phyloP scores from a whole-genome alignment of 352 stramenopile genomes.

The Phytopythium oedochilum region DNA sequence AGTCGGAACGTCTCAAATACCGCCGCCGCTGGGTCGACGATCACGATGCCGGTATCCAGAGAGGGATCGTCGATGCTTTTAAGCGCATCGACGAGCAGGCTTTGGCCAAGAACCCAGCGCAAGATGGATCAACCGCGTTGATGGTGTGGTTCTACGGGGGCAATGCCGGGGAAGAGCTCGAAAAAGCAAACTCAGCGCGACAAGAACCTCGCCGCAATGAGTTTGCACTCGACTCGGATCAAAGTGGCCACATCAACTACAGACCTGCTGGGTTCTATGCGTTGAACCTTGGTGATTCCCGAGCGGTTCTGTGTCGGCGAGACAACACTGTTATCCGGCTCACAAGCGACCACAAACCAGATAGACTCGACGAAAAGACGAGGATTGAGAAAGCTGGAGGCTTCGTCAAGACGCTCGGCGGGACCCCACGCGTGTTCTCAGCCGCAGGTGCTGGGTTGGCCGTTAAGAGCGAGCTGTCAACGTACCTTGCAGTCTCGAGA shows the following conservation, averaged over 20 bases:
- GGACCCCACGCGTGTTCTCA: slow-evolving; percentile 51
- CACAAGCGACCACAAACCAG: slow-evolving; percentile 56
- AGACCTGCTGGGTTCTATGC: slow-evolving; percentile 27
- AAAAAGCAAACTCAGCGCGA: neutral
- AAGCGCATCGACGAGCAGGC: slow-evolving; percentile 33
- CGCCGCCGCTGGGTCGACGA: slow-evolving; percentile 19
- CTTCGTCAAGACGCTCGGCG: slow-evolving; percentile 39
- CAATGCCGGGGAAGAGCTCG: neutral
- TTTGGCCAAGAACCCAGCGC: slow-evolving; percentile 33
- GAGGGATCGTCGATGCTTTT: slow-evolving; percentile 34
- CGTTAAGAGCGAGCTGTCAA: slow-evolving; percentile 22
- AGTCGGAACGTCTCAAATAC: slow-evolving; percentile 13
- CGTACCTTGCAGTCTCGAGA: slow-evolving; percentile 50
- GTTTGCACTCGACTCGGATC: too few species aligned
- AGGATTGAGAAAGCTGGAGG: slow-evolving; percentile 48
- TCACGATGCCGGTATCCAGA: slow-evolving; percentile 24
- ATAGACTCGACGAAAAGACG: slow-evolving; percentile 34
- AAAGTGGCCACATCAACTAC: slow-evolving; percentile 8
- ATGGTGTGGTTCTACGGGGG: slow-evolving; percentile 45
- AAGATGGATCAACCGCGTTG: slow-evolving; percentile 47
- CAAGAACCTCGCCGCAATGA: too few species aligned
- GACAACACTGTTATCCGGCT: slow-evolving; percentile 29
- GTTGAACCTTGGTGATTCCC: slow-evolving; percentile 58
- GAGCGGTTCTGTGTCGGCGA: slow-evolving; percentile 46
- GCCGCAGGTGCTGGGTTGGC: slow-evolving; percentile 29